Percentiles rank a stretch among this genome's conserved stretches.
phyloP scores from a whole-genome alignment of 2,329 filamentous ascomycete genomes.

The Cladophialophora yegresii region DNA sequence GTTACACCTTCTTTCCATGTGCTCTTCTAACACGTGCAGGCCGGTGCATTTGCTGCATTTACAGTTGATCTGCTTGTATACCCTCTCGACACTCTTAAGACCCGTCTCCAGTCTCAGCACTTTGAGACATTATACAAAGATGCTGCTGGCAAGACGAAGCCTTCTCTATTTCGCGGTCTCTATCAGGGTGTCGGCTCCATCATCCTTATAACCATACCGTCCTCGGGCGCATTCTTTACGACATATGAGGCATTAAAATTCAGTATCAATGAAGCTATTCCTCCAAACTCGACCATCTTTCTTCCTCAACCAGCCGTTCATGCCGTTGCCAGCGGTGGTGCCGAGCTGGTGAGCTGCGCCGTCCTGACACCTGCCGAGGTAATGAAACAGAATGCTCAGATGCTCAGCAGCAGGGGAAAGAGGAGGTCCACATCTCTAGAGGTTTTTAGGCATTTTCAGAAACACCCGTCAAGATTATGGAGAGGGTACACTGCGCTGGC shows the following conservation, averaged over 20 bases:
- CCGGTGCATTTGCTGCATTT: constrained; percentile 81
- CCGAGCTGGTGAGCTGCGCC: constrained; percentile 80
- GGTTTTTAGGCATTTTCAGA: constrained; percentile 59
- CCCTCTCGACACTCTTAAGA: constrained; percentile 87
- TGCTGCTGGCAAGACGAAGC: constrained; percentile 43
- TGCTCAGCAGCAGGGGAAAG: constrained; percentile 54
- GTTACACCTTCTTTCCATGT: not conserved
- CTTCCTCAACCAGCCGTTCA: constrained; percentile 72
- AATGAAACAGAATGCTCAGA: constrained; percentile 91
- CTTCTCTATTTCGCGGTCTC: constrained; percentile 67
- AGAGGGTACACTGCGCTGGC: constrained; percentile 79
- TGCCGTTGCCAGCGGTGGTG: constrained; percentile 70
- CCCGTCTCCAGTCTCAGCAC: constrained; percentile 75
- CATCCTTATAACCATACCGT: constrained; percentile 83
- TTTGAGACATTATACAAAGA: constrained; percentile 66
- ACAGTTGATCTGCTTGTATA: constrained; percentile 83
- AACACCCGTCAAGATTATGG: constrained; percentile 59
- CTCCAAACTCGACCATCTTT: constrained; percentile 46
- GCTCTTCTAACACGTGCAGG: constrained; percentile 52
- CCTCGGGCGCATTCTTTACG: constrained; percentile 84
- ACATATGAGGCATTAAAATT: constrained; percentile 79
- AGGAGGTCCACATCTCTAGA: constrained; percentile 54
- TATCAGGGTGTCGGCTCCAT: constrained; percentile 88
- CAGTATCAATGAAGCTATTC: constrained; percentile 56
- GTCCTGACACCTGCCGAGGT: constrained; percentile 88